Conservation (phyloP, 1,284 basidiomycete species). For the Puccinia coronata region DNA sequence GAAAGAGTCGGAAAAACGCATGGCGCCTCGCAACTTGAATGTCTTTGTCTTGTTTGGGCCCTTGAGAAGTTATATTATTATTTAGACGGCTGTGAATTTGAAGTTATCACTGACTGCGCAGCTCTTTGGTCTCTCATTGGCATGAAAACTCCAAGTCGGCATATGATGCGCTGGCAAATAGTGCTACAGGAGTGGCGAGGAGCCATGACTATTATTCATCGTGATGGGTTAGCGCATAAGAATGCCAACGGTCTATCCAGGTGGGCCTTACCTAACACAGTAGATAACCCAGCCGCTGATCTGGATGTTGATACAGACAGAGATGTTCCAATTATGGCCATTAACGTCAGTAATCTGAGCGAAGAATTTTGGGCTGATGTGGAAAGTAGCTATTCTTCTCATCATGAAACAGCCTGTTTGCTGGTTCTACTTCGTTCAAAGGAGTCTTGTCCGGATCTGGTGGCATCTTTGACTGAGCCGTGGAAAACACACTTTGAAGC, state of each 20-base stretch:
- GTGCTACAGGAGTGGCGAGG: neutral
- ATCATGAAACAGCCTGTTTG: too few relatives aligned
- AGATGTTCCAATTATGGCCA: too few relatives aligned
- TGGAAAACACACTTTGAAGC: neutral
- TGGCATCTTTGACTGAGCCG: neutral
- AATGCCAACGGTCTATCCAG: too few relatives aligned
- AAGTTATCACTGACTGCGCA: neutral
- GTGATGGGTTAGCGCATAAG: neutral
- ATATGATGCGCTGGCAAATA: slow-evolving; percentile 8
- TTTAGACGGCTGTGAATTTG: too few relatives aligned
- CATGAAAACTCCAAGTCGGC: slow-evolving; percentile 15
- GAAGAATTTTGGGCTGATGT: too few relatives aligned
- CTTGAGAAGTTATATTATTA: slow-evolving; percentile 19
- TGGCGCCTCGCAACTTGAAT: neutral
- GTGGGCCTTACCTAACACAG: too few relatives aligned
- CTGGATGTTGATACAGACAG: too few relatives aligned
- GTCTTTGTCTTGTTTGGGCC: slow-evolving; percentile 6
- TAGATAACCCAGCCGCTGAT: too few relatives aligned
- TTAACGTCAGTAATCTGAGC: too few relatives aligned
- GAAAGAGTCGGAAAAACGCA: slow-evolving; percentile 12
- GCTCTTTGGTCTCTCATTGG: neutral
- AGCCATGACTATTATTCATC: neutral
- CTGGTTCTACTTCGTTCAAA: too few relatives aligned
- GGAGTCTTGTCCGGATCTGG: too few relatives aligned
- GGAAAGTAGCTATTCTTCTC: too few relatives aligned